Conservation (phyloP, 208 protist species). For the Kentomonas sorsogonicus region DNA sequence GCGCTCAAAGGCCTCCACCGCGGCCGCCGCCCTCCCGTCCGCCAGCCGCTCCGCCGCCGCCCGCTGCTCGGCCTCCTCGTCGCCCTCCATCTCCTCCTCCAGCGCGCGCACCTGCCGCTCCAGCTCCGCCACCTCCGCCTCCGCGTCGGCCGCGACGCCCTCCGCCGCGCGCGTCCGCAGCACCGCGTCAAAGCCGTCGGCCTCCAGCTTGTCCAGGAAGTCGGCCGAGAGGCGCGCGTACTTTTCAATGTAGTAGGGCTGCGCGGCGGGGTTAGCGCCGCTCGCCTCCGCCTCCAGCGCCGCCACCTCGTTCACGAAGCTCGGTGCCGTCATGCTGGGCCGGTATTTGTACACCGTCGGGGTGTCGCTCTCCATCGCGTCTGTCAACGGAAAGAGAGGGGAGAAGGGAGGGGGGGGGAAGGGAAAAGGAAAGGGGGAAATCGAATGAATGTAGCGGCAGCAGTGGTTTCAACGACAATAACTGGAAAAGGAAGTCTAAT, state of each 20-base stretch:
- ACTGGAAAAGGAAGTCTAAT: neutral
- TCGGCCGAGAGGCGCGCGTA: too few relatives aligned
- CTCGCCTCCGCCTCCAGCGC: too few relatives aligned
- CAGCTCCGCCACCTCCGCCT: neutral
- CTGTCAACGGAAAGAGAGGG: too few relatives aligned
- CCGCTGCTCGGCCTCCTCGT: slow-evolving; percentile 11
- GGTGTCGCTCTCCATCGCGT: too few relatives aligned
- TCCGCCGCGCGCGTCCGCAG: slow-evolving; percentile 9
- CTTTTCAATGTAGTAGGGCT: too few relatives aligned
- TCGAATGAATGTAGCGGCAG: neutral
- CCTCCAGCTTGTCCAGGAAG: neutral
- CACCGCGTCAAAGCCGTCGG: neutral
- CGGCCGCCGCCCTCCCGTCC: neutral
- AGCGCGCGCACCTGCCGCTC: slow-evolving; percentile 20
- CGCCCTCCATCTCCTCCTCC: slow-evolving; percentile 26
- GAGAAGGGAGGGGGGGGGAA: too few relatives aligned
- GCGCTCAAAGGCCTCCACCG: slow-evolving; percentile 17
- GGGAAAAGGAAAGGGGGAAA: neutral
- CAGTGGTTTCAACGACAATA: neutral
- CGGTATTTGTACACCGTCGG: too few relatives aligned
- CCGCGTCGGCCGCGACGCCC: neutral
- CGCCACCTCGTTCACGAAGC: too few relatives aligned
- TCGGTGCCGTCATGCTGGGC: too few relatives aligned
- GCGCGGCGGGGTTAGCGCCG: too few relatives aligned
- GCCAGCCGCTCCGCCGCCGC: slow-evolving; percentile 12